A percentile compares a stretch with the other conserved stretches of the same genome.
Evolutionary conservation across 768 basidiomycete genomes (phyloP).

Genomic region (Hygrocybe punicea): DNA sequence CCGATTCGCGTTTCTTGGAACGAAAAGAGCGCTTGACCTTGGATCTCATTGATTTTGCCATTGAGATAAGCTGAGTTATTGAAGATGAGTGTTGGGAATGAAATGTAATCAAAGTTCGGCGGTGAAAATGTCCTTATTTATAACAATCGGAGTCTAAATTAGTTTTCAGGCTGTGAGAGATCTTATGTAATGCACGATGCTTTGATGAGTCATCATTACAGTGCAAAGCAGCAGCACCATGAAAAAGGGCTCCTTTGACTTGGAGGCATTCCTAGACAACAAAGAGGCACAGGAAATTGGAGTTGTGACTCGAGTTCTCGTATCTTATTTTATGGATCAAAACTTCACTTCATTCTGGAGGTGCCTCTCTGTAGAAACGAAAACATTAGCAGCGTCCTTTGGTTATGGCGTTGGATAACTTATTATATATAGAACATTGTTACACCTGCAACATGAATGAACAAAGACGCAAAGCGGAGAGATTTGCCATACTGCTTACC

Average conservation of each 20-base stretch:
- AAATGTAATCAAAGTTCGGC: neutral
- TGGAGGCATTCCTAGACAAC: no score
- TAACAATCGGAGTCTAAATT: neutral
- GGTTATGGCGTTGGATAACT: conserved; percentile 41
- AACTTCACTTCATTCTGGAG: conserved; percentile 36
- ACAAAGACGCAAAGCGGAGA: conserved; percentile 3
- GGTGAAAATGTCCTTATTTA: neutral
- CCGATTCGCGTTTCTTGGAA: conserved; percentile 68
- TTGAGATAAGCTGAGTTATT: conserved; percentile 24
- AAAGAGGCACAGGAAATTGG: neutral
- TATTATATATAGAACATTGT: conserved; percentile 96
- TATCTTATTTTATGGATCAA: neutral
- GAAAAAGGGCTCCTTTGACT: no score
- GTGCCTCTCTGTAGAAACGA: conserved; percentile 68
- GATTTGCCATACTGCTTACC: conserved; percentile 48
- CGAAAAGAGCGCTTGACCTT: conserved; percentile 79
- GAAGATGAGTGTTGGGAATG: neutral
- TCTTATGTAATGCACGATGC: no score
- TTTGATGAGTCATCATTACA: no score
- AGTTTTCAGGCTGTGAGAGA: no score
- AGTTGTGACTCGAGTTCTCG: neutral
- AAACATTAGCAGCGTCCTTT: conserved; percentile 22
- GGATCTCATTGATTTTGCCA: conserved; percentile 83
- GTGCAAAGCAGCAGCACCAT: no score
- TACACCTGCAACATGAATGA: conserved; percentile 56